These are phyloP conservation scores for Phanerochaete sordida DNA, from an alignment of 768 basidiomycete species.

Conservation along the genomic window DNA sequence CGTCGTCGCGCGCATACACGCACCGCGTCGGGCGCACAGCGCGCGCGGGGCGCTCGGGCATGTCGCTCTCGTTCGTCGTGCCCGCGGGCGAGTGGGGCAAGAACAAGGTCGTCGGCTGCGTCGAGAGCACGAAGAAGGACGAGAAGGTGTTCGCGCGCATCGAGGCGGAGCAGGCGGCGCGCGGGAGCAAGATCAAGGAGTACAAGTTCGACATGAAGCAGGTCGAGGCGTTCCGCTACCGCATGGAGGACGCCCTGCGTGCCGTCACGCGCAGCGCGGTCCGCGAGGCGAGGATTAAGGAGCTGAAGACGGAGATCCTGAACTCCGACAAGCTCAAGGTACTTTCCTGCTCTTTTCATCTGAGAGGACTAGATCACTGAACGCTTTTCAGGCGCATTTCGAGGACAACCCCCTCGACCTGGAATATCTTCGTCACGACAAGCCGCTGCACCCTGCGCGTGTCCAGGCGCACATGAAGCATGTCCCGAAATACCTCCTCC, in stretches of 20 bases:
- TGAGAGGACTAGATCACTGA: not conserved
- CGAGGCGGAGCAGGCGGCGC: constrained; percentile 65
- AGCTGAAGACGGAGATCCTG: constrained; percentile 88
- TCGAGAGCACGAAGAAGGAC: constrained; percentile 71
- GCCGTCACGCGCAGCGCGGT: constrained; percentile 84
- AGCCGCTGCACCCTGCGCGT: constrained; percentile 85
- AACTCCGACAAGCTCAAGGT: constrained; percentile 98
- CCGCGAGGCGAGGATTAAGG: constrained; percentile 89
- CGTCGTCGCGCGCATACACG: constrained; percentile 82
- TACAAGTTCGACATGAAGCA: constrained; percentile 95
- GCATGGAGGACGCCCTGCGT: constrained; percentile 95
- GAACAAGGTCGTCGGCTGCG: constrained; percentile 66
- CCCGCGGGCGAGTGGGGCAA: constrained; percentile 65
- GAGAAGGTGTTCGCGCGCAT: constrained; percentile 76
- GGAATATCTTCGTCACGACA: constrained; percentile 91
- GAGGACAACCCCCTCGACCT: constrained; percentile 95
- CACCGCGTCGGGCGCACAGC: constrained; percentile 97
- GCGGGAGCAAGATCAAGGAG: constrained; percentile 65
- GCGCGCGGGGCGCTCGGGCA: constrained; percentile 90
- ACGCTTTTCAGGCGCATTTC: constrained; percentile 76
- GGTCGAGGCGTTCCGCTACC: constrained; percentile 95
- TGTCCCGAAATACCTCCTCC: constrained; percentile 89
- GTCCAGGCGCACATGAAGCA: constrained; percentile 95
- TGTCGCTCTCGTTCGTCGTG: constrained; percentile 88
- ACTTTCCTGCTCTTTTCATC: not conserved